Evolutionary conservation across 140 eudicot genomes (phyloP).

Genomic region (Oenanthe javanica): DNA sequence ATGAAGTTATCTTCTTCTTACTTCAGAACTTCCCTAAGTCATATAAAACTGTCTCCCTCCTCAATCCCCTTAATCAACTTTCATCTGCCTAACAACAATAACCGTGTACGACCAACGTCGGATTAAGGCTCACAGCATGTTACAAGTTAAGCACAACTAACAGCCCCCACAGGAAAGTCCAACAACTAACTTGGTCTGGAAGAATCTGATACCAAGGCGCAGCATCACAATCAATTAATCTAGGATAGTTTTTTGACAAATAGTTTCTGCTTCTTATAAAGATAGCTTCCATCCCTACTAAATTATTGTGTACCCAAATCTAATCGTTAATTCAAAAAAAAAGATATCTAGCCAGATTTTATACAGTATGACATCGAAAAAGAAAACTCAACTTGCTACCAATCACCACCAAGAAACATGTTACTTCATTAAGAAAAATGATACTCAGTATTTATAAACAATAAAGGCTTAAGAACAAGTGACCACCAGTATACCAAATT

Average conservation of each 20-base stretch:
- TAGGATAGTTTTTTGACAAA: neutral
- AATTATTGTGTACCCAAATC: neutral
- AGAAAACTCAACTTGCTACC: neutral
- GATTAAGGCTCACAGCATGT: neutral
- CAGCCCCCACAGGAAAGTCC: neutral
- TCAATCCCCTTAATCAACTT: neutral
- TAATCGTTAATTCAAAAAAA: neutral
- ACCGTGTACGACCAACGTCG: neutral
- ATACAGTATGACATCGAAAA: neutral
- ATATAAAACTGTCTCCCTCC: neutral
- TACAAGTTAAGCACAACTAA: neutral
- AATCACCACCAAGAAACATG: neutral
- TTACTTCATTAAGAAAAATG: neutral
- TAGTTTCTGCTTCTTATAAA: neutral
- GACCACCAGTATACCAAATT: neutral
- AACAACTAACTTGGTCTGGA: neutral
- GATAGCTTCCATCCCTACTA: neutral
- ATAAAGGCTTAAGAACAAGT: conserved; percentile 1
- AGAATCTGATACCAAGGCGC: neutral
- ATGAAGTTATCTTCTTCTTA: neutral
- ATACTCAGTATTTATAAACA: neutral
- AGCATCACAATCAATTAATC: neutral
- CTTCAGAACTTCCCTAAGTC: neutral
- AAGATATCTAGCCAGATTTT: neutral
- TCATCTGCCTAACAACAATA: neutral